Evolutionary conservation across 1,139 yeast species (phyloP), one percentile per base, ranked within the genome.

Genomic region (Geotrichum phurueaensis): DNA sequence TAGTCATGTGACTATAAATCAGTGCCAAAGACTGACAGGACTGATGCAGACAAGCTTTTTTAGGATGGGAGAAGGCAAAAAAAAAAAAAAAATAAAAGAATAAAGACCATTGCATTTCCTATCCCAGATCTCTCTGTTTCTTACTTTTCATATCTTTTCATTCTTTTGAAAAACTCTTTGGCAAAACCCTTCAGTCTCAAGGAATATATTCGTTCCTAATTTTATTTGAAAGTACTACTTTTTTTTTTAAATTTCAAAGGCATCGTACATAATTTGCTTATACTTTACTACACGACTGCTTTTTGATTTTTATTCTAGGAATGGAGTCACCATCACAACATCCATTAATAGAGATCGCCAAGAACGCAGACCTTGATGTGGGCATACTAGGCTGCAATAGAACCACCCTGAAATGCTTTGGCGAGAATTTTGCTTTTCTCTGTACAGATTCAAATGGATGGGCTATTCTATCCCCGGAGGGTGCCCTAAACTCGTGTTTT

Each of bases 401-500:
- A 25, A 51, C 56, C 3, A 12, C 15, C 6, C 4, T 33, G 15
- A 49, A 20, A 22, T 57, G 55, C 22, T 48, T 51, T 9, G 59
- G 59, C 29, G 33, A 25, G 33, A 51, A 31, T 13, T 47, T 52
- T 18, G 51, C 47, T 10, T 48, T 50, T 20, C 66, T 70, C 53
- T 81, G 85, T 65, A 69, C 69, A 43, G 77, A 76, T 62, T 65
- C 66, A 9, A 91, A 86, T 64, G 95, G 96, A 1, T 87, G 89
- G 84, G 84, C 86, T 1, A 73, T 87, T 12, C 87, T 79, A 59
- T 78, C 56, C 5, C 64, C 63, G n/a, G 84, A 83, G 69, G 83
- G 84, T 31, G 96, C 89, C 67, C 80, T 89, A 61, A 84, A 95
- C 1, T 87, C 90, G 0, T 91, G 97, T 68, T 84, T 90, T 69